phyloP scores from a whole-genome alignment of 1,284 basidiomycete species.

The Cryptococcus maquisensis region DNA sequence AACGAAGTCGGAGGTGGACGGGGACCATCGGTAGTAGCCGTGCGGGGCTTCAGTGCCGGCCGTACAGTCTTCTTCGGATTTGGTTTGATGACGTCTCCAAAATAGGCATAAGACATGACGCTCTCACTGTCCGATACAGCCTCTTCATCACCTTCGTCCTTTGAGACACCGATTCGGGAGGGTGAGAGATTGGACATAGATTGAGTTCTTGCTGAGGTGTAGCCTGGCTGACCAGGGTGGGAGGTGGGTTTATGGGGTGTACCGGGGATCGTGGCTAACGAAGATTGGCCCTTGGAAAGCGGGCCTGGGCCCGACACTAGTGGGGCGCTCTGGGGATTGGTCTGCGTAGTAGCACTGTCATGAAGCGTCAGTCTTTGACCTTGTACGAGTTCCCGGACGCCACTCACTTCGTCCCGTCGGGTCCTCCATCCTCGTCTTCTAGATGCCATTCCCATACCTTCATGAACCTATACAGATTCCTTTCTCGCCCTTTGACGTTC shows the following conservation, averaged over 20 bases:
- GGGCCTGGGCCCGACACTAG: background rate
- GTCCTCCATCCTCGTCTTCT: background rate
- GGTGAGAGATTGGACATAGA: background rate
- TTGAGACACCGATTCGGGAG: background rate
- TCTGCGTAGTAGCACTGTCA: background rate
- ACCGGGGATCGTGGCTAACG: constrained; percentile 11
- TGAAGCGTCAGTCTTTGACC: background rate
- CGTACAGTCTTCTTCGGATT: background rate
- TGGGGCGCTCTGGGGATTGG: constrained; percentile 6
- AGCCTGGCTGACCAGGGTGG: background rate
- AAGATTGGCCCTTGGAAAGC: background rate
- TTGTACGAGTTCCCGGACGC: background rate
- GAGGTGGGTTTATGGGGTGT: constrained; percentile 7
- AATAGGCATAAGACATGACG: background rate
- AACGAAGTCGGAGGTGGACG: background rate
- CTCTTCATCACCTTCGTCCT: background rate
- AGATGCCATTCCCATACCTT: constrained; percentile 77
- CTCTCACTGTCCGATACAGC: background rate
- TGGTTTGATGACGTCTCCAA: too few species aligned
- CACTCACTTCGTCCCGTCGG: constrained; percentile 73
- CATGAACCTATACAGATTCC: constrained; percentile 69
- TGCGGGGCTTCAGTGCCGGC: background rate
- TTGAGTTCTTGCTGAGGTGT: background rate
- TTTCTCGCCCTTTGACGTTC: constrained; percentile 23
- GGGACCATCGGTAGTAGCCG: background rate